Conservation (phyloP, 371 early-diverging fungal genomes). For the Circinella minor region DNA sequence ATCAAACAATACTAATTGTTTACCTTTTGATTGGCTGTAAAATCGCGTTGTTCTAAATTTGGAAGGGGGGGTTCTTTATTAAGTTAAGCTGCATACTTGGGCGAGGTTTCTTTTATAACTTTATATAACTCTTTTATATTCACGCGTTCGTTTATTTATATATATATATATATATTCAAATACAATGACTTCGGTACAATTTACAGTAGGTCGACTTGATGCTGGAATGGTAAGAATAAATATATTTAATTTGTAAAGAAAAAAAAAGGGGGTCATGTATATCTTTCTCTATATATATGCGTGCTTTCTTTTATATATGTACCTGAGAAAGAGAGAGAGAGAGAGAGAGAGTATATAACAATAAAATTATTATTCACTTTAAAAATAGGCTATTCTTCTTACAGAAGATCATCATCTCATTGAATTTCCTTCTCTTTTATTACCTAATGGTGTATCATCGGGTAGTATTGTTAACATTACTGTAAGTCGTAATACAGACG, state of each 20-base stretch:
- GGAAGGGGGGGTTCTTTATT: too few species aligned
- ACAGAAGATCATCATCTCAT: conserved; percentile 96
- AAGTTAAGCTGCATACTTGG: not conserved
- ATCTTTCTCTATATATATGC: too few species aligned
- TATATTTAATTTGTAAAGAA: conserved; percentile 22
- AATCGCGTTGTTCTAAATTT: too few species aligned
- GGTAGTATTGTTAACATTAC: conserved; percentile 95
- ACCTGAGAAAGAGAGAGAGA: too few species aligned
- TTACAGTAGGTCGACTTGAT: conserved; percentile 92
- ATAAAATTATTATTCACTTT: not conserved
- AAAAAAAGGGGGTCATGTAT: conserved; percentile 21
- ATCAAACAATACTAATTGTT: too few species aligned
- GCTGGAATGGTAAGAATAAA: conserved; percentile 75
- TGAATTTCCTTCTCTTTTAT: conserved; percentile 95
- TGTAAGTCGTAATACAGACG: conserved; percentile 83
- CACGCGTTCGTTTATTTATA: not conserved
- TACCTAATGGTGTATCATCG: conserved; percentile 90
- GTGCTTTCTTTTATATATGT: too few species aligned
- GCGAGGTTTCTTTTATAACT: not conserved
- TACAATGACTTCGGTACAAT: conserved; percentile 68
- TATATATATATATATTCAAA: too few species aligned
- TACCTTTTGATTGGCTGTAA: too few species aligned
- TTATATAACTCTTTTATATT: not conserved
- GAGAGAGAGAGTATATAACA: too few species aligned
- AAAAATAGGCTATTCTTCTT: conserved; percentile 81